These are phyloP conservation scores for Aspergillus sp. DNA, from an alignment of 2,329 filamentous ascomycete genomes.

Conservation along the genomic window DNA sequence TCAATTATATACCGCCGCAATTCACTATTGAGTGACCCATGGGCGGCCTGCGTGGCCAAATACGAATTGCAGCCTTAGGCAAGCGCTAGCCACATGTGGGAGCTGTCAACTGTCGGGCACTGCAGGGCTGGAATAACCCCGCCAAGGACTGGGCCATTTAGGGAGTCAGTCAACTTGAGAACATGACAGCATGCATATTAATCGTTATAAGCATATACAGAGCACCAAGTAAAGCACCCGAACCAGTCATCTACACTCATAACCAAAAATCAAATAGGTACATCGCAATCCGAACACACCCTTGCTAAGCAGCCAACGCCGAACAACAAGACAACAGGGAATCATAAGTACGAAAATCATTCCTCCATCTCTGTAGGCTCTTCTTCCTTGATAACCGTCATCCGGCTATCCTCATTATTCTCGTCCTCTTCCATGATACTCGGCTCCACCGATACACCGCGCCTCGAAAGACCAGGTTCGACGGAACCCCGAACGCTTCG, in stretches of 20 bases:
- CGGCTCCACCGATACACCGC: constrained; percentile 32
- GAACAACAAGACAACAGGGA: constrained; percentile 14
- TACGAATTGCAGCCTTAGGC: neutral
- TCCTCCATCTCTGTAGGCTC: constrained; percentile 17
- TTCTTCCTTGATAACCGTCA: constrained; percentile 35
- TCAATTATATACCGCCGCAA: neutral
- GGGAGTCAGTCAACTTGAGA: neutral
- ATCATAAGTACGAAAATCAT: constrained; percentile 10
- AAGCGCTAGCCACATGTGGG: neutral
- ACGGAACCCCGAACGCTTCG: constrained; percentile 32
- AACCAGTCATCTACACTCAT: constrained; percentile 11
- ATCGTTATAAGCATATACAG: neutral
- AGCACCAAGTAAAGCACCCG: neutral
- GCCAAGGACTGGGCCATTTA: neutral
- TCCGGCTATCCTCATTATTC: constrained; percentile 35
- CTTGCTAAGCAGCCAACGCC: constrained; percentile 13
- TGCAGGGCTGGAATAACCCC: neutral
- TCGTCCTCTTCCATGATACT: constrained; percentile 42
- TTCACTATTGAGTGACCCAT: neutral
- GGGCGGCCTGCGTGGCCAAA: neutral
- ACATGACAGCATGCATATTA: neutral
- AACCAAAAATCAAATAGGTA: constrained; percentile 3
- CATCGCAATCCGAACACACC: neutral
- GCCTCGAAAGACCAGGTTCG: constrained; percentile 24
- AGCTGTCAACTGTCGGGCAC: constrained; percentile 1